Evolutionary conservation across 345 rosid genomes (phyloP).

Genomic region (Pugionium cornutum): DNA sequence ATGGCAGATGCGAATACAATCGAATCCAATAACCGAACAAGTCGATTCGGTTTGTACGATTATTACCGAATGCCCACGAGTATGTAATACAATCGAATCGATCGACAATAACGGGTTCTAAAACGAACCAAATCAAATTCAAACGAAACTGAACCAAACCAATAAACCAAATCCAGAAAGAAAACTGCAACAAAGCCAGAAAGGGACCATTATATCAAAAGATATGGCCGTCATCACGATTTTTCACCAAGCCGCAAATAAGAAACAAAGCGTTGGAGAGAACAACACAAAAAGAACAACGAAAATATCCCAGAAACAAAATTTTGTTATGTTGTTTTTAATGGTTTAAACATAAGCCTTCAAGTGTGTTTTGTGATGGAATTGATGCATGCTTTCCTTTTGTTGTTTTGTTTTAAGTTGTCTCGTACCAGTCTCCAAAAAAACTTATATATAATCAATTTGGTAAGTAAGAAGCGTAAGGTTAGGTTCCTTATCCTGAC

Average conservation of each 20-base stretch:
- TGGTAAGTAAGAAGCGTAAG: slow-evolving; percentile 11
- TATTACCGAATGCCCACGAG: too few relatives aligned
- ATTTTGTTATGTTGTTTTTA: slow-evolving; percentile 15
- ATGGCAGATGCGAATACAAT: too few relatives aligned
- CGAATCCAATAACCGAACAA: too few relatives aligned
- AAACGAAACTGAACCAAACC: neutral
- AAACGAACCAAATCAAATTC: slow-evolving; percentile 5
- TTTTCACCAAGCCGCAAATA: slow-evolving; percentile 7
- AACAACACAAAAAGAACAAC: neutral
- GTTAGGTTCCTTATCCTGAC: slow-evolving; percentile 48
- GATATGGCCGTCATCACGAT: neutral
- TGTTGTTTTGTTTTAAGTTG: neutral
- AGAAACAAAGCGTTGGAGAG: neutral
- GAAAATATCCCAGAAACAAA: slow-evolving; percentile 6
- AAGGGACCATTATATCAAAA: neutral
- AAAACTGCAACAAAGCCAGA: neutral
- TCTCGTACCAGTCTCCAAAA: slow-evolving; percentile 12
- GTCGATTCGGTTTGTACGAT: too few relatives aligned
- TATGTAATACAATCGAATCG: too few relatives aligned
- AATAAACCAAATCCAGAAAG: neutral
- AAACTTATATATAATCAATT: slow-evolving; percentile 13
- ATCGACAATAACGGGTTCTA: neutral
- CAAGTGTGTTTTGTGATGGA: neutral
- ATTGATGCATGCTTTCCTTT: neutral
- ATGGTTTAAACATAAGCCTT: slow-evolving; percentile 12